Evolutionary conservation across 2,329 filamentous ascomycete species (phyloP), one percentile per base, ranked within the genome.

Genomic region (Coniella vitis): DNA sequence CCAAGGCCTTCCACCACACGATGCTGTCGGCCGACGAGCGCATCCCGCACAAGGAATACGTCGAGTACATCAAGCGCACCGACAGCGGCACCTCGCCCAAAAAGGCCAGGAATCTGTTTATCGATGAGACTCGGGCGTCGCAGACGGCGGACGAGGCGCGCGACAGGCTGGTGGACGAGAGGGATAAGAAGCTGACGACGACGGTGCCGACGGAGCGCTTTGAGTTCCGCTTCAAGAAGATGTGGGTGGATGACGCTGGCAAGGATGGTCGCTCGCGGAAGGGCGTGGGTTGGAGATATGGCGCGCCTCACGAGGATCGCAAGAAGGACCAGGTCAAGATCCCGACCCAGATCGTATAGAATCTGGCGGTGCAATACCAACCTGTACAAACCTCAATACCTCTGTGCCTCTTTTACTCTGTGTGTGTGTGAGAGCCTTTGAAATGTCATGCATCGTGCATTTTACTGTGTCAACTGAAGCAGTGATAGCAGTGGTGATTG

Each of bases 301-400:
- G 83, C 52, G 74, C 73, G 52, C 82, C 83, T 10, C 70, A 72
- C 54, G 71, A 78, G 59, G 83, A 86, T 60, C 73, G 83, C 49
- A 78, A 74, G 66, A 77, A 74, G 57, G 81, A 78, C n/a, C 60
- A 76, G 61, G 65, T 83, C 67, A 86, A 85, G 73, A 85, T 86
- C 60, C 82, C 83, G 19, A 83, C 76, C 32, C 75, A 71, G 46
- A 79, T 84, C 47, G 76, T 47, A 22, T 53, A 53, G 46, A 42
- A 2, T 14, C n/a, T 22, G n/a, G 17, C 19, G 34, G 25, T 16
- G 13, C n/a, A 13, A 39, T 5, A 38, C 10, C 19, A 10, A 38
- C 19, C 19, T 12, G 21, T 20, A 39, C 37, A 12, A 19, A 38
- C 35, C 17, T 19, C 4, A 3, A 5, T 8, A 4, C 7, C 9